Conservation (phyloP, 2,329 filamentous ascomycete genomes). For the Aureobasidium zeae region DNA sequence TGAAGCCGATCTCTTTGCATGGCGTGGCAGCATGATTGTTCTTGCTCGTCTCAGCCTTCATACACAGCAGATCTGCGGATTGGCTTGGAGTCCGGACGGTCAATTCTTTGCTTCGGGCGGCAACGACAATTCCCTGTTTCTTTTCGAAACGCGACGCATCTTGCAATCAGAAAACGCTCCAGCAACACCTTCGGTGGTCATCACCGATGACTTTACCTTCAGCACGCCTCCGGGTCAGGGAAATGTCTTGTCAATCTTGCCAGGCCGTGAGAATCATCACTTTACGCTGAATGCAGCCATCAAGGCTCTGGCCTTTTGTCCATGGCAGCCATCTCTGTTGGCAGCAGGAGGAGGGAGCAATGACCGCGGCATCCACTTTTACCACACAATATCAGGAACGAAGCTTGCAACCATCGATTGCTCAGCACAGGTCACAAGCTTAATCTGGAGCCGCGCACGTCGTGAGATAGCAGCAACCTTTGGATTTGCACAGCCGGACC, state of each 20-base stretch:
- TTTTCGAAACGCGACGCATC: conserved; percentile 63
- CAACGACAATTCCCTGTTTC: conserved; percentile 81
- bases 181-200: conserved; percentile 17
- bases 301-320: conserved; percentile 94
- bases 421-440: conserved; percentile 81
- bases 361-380: conserved; percentile 94
- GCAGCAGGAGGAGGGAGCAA: conserved; percentile 90
- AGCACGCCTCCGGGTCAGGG: conserved; percentile 21
- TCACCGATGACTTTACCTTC: conserved; percentile 17
- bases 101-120: conserved; percentile 74
- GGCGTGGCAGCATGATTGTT: conserved; percentile 69
- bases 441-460: conserved; percentile 80
- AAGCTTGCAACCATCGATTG: conserved; percentile 85
- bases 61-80: conserved; percentile 80
- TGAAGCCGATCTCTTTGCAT: conserved; percentile 58
- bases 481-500: conserved; percentile 84
- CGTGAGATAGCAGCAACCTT: conserved; percentile 90
- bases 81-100: conserved; percentile 77
- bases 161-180: conserved; percentile 25
- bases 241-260: conserved; percentile 23
- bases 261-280: conserved; percentile 51
- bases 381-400: conserved; percentile 73
- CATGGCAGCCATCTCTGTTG: conserved; percentile 79
- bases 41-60: conserved; percentile 70
- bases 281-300: conserved; percentile 80